Percentiles rank a stretch among this genome's conserved stretches.
phyloP scores from a whole-genome alignment of 257 asterid genomes.

The Solanum bukasovii region DNA sequence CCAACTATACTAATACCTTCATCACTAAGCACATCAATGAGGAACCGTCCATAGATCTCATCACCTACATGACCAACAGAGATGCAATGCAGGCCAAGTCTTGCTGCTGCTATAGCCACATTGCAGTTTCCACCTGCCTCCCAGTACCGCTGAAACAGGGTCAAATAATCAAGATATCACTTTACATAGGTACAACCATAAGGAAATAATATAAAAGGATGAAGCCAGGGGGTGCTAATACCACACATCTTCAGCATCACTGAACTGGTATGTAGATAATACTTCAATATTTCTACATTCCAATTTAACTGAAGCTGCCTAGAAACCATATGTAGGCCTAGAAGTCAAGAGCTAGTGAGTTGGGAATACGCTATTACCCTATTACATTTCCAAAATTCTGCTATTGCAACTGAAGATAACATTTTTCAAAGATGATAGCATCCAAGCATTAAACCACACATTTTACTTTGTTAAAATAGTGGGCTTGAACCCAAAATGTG shows the following conservation, averaged over 20 bases:
- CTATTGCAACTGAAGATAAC: not conserved
- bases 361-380: not conserved
- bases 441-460: not conserved
- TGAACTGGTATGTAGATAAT: not conserved
- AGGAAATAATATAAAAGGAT: not conserved
- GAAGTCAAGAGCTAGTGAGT: not conserved
- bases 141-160: slow-evolving; percentile 58
- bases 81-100: slow-evolving; percentile 68
- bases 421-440: not conserved
- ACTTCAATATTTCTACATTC: not conserved
- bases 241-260: not conserved
- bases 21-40: slow-evolving; percentile 57
- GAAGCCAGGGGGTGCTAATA: not conserved
- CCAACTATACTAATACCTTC: slow-evolving; percentile 69
- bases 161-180: slow-evolving; percentile 7
- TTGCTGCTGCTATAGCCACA: slow-evolving; percentile 95
- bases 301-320: not conserved
- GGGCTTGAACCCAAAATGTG: not conserved
- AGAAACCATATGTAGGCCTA: not conserved
- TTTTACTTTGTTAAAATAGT: not conserved
- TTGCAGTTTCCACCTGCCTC: slow-evolving; percentile 99
- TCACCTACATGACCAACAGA: slow-evolving; percentile 76
- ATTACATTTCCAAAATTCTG: not conserved
- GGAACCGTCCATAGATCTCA: slow-evolving; percentile 78
- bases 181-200: not conserved